Evolutionary conservation across 176 grass and related monocot genomes (phyloP).

Genomic region (Guadua angustifolia): DNA sequence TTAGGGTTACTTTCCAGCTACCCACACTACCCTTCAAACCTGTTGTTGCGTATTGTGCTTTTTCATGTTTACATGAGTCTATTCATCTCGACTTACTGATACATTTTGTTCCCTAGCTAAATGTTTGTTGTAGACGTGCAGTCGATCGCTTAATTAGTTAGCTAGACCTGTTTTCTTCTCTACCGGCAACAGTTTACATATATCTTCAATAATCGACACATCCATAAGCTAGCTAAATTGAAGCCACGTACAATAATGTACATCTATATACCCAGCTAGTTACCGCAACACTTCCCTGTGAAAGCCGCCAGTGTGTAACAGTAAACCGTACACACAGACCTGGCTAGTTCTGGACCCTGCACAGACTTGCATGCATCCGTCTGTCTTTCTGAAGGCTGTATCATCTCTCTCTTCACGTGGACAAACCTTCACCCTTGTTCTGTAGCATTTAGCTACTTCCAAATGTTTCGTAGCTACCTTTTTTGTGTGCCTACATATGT

Average conservation of each 20-base stretch:
- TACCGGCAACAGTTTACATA: background rate
- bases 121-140: background rate
- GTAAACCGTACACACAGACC: background rate
- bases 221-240: background rate
- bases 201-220: background rate
- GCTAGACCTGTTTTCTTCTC: background rate
- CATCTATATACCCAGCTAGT: background rate
- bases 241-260: background rate
- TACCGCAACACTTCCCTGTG: background rate
- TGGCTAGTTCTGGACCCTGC: slow-evolving; percentile 39
- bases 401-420: slow-evolving; percentile 46
- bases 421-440: slow-evolving; percentile 45
- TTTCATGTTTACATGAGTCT: background rate
- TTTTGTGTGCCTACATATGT: slow-evolving; percentile 33
- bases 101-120: background rate
- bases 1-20: background rate
- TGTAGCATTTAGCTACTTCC: slow-evolving; percentile 55
- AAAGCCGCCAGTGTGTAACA: slow-evolving; percentile 18
- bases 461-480: slow-evolving; percentile 45
- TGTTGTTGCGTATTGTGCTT: background rate
- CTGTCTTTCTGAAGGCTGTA: background rate
- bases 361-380: slow-evolving; percentile 41
- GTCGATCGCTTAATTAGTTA: background rate
- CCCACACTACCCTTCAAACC: background rate
- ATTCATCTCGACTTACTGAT: background rate